phyloP scores from a whole-genome alignment of 1,284 basidiomycete species.

The Pascua guehoae region DNA sequence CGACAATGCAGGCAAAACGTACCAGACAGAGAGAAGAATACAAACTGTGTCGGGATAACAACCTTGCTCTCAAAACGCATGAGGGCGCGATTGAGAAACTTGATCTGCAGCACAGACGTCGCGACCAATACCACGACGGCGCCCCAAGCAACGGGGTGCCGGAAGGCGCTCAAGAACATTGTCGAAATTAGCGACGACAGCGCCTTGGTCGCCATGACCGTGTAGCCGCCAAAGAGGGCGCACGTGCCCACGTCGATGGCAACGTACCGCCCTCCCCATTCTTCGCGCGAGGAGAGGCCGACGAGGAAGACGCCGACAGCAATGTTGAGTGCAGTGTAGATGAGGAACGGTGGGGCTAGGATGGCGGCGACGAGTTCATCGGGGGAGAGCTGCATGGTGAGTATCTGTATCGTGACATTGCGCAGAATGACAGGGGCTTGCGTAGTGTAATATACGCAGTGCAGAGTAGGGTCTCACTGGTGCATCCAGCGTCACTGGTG shows the following conservation, averaged over 20 bases:
- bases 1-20: slow-evolving; percentile 19
- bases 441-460: no score
- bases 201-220: slow-evolving; percentile 85
- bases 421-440: no score
- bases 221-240: slow-evolving; percentile 68
- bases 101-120: slow-evolving; percentile 86
- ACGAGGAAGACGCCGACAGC: slow-evolving; percentile 59
- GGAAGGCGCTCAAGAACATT: slow-evolving; percentile 69
- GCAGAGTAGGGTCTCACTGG: no score
- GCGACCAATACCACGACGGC: slow-evolving; percentile 64
- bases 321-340: slow-evolving; percentile 66
- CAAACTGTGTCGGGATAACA: slow-evolving; percentile 92
- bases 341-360: slow-evolving; percentile 64
- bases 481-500: no score
- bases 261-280: slow-evolving; percentile 65
- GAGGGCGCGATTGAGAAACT: slow-evolving; percentile 81
- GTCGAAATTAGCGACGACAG: slow-evolving; percentile 66
- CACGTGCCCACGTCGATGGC: slow-evolving; percentile 73
- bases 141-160: slow-evolving; percentile 73
- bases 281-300: slow-evolving; percentile 58
- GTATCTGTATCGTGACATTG: no score
- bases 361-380: slow-evolving; percentile 68
- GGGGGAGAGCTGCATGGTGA: slow-evolving; percentile 54
- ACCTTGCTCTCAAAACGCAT: slow-evolving; percentile 85
- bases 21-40: slow-evolving; percentile 58